These are phyloP conservation scores for Selaginella tamariscina DNA, from an alignment of 75 land plant species.

Conservation along the genomic window DNA sequence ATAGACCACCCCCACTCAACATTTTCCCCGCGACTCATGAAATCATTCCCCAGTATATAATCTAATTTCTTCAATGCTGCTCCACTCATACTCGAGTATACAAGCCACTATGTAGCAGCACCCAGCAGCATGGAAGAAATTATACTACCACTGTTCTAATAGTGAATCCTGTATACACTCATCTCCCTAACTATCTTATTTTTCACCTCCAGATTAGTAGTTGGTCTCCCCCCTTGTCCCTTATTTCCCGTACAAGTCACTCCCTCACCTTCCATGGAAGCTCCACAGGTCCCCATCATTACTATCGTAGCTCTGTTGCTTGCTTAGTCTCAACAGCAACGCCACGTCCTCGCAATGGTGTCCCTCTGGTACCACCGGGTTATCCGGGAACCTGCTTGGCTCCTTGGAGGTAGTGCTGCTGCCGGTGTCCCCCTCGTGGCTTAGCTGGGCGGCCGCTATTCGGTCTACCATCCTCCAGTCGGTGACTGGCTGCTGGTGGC, in stretches of 20 bases:
- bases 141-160: too few species aligned
- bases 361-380: not conserved
- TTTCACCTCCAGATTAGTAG: not conserved
- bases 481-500: not conserved
- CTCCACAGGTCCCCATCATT: not conserved
- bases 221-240: not conserved
- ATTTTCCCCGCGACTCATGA: too few species aligned
- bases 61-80: not conserved
- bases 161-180: not conserved
- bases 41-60: too few species aligned
- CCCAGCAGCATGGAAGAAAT: constrained; percentile 3
- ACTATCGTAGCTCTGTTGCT: not conserved
- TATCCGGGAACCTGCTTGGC: not conserved
- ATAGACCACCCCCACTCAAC: too few species aligned
- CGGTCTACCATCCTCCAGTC: constrained; percentile 9
- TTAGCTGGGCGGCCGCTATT: constrained; percentile 2
- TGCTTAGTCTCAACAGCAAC: not conserved
- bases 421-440: not conserved
- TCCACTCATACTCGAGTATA: too few species aligned
- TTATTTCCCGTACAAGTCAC: not conserved
- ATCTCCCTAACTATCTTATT: not conserved
- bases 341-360: not conserved
- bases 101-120: too few species aligned
- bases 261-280: not conserved
- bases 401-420: not conserved